Evolutionary conservation across 108 stramenopile species (phyloP).

Genomic region (Phaeodactylum tricornutum): DNA sequence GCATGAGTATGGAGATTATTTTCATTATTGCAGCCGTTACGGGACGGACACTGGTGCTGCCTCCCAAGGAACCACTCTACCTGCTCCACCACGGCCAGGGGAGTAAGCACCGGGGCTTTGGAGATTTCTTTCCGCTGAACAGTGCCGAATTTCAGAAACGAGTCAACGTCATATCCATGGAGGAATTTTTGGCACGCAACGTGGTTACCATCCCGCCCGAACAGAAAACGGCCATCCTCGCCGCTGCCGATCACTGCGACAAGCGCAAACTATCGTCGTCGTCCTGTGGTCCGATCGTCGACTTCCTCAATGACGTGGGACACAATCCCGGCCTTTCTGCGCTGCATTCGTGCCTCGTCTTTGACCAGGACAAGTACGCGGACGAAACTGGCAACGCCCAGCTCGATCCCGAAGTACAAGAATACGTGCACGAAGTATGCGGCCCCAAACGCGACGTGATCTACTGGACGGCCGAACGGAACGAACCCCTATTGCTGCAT

Average conservation of each 20-base stretch:
- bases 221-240: constrained; percentile 23
- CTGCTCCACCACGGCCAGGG: constrained; percentile 32
- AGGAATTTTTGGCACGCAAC: constrained; percentile 50
- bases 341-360: constrained; percentile 39
- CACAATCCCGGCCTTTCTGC: constrained; percentile 33
- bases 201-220: constrained; percentile 33
- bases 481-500: constrained; percentile 48
- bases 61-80: constrained; percentile 78
- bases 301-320: constrained; percentile 38
- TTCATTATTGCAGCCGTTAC: constrained; percentile 74
- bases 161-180: constrained; percentile 38
- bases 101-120: constrained; percentile 46
- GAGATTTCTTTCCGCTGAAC: constrained; percentile 71
- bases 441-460: constrained; percentile 13
- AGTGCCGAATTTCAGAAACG: constrained; percentile 34
- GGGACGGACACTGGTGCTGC: constrained; percentile 80
- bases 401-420: constrained; percentile 6
- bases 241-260: constrained; percentile 37
- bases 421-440: constrained; percentile 15
- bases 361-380: constrained; percentile 50
- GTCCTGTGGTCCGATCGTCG: constrained; percentile 31
- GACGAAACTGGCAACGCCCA: constrained; percentile 5
- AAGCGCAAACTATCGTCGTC: constrained; percentile 8
- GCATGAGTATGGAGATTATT: constrained; percentile 76
- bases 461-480: constrained; percentile 23